These are phyloP conservation scores for Starmerella etchellsii DNA, from an alignment of 805 yeast genomes.

Conservation along the genomic window DNA sequence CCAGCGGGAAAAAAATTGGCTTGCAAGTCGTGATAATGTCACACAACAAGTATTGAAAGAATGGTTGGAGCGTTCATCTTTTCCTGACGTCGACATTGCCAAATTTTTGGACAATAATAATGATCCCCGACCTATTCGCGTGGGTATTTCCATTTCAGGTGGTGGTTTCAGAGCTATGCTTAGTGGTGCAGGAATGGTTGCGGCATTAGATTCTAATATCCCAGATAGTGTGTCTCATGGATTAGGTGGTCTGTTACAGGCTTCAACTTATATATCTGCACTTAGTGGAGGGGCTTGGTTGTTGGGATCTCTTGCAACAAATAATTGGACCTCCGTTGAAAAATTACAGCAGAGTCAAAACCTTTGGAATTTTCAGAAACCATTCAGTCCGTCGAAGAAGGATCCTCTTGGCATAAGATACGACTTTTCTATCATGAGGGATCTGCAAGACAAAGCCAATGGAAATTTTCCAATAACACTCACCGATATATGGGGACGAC, in stretches of 20 bases:
- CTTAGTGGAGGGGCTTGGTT: slow-evolving; percentile 82
- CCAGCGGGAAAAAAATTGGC: too few species aligned
- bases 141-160: slow-evolving; percentile 58
- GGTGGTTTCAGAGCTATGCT: slow-evolving; percentile 90
- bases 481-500: slow-evolving; percentile 77
- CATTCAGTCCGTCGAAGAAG: slow-evolving; percentile 50
- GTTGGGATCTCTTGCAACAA: slow-evolving; percentile 51
- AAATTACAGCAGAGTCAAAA: slow-evolving; percentile 36
- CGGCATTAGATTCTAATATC: slow-evolving; percentile 57
- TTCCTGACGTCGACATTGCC: slow-evolving; percentile 38
- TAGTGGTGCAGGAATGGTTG: slow-evolving; percentile 67
- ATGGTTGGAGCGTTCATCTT: slow-evolving; percentile 35
- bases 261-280: slow-evolving; percentile 60
- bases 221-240: slow-evolving; percentile 55
- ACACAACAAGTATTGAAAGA: slow-evolving; percentile 29
- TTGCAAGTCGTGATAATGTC: slow-evolving; percentile 20
- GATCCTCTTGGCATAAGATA: slow-evolving; percentile 37
- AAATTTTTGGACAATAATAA: slow-evolving; percentile 12
- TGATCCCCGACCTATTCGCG: slow-evolving; percentile 26
- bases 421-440: slow-evolving; percentile 33
- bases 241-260: slow-evolving; percentile 61
- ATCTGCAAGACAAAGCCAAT: slow-evolving; percentile 38
- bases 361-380: slow-evolving; percentile 57
- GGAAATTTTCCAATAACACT: slow-evolving; percentile 60
- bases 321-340: slow-evolving; percentile 62